Evolutionary conservation across 148 eudicot species (phyloP), one percentile per base, ranked within the genome.

Genomic region (Dianthus caryophyllus): DNA sequence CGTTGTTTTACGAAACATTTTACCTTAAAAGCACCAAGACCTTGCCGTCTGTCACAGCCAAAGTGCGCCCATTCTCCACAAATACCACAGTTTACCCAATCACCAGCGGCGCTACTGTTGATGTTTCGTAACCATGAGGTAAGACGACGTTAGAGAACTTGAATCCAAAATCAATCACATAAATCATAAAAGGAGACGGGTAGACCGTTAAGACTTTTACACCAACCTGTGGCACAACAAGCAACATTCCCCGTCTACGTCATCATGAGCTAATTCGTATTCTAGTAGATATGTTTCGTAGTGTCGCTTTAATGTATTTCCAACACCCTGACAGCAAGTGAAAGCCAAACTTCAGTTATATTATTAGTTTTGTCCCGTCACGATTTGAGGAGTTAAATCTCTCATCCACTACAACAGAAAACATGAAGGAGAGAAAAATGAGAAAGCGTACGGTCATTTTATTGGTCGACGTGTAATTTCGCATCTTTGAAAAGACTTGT

Each of bases 41-140:
- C 96, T 58, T 80, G 96, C 78, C 98, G 81, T 77, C 95, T 86
- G 71, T 93, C 98, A 27, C 98, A 93, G 20, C 96, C 98, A 73
- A 93, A 89, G 84, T 93, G 98, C 17, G 91, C 98, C 96, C 98
- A 93, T 83, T 93, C 95, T 25, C 96, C 96, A 63, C 98, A 93
- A 43, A 89, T 77, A 39, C 98, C 96, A 70, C 98, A 93, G 73
- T 93, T 93, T 49, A 93, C 97, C 97, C 97, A 92, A 41, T 93
- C 96, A 51, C 96, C 98, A 8, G 98, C 96, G 50, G 96, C 96
- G 46, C 96, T 89, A 93, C 98, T 93, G 96, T 48, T 66, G 49
- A 68, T 71, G 31, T 53, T 47, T 21, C 33, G 54, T 18, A 52
- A 65, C 18, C 39, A 60, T 5, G 9, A 5, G 63, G 30, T 44